These are phyloP conservation scores for Rhizopus arrhizus DNA, from an alignment of 371 early-diverging fungal genomes.

Conservation along the genomic window DNA sequence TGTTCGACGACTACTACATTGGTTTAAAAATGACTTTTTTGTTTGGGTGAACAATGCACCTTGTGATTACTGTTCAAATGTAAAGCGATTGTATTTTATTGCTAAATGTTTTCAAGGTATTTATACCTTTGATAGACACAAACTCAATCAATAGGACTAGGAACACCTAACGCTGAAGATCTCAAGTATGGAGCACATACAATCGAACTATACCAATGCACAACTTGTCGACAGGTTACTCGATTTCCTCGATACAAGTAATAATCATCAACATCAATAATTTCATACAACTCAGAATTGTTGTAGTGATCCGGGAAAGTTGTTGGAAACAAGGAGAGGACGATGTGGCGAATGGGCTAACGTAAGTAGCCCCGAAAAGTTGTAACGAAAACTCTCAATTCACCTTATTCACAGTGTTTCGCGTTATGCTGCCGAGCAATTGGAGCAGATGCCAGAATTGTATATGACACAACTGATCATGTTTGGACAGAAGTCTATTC, in stretches of 20 bases:
- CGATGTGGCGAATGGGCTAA: conserved; percentile 84
- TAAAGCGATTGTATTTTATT: too few species aligned
- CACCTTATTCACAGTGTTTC: conserved; percentile 60
- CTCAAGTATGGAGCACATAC: conserved; percentile 46
- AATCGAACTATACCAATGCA: conserved; percentile 65
- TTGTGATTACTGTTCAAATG: conserved; percentile 56
- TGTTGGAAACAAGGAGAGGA: conserved; percentile 64
- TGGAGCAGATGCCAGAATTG: conserved; percentile 67
- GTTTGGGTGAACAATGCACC: conserved; percentile 67
- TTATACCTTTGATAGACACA: too few species aligned
- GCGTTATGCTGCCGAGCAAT: conserved; percentile 64
- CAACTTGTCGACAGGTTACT: conserved; percentile 43
- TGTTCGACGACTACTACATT: conserved; percentile 48
- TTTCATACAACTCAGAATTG: too few species aligned
- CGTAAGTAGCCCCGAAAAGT: conserved; percentile 42
- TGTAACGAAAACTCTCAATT: neutral
- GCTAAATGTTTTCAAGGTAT: too few species aligned
- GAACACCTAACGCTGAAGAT: conserved; percentile 55
- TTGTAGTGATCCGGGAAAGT: conserved; percentile 54
- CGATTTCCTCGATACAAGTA: conserved; percentile 74
- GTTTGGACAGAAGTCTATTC: conserved; percentile 76
- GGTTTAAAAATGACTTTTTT: conserved; percentile 71
- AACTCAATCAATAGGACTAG: too few species aligned
- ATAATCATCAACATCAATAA: too few species aligned
- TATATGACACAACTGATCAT: conserved; percentile 63